A percentile compares a stretch with the other conserved stretches of the same genome.
Conservation (phyloP, 2,329 filamentous ascomycete genomes). For the Penicillium nordicum region DNA sequence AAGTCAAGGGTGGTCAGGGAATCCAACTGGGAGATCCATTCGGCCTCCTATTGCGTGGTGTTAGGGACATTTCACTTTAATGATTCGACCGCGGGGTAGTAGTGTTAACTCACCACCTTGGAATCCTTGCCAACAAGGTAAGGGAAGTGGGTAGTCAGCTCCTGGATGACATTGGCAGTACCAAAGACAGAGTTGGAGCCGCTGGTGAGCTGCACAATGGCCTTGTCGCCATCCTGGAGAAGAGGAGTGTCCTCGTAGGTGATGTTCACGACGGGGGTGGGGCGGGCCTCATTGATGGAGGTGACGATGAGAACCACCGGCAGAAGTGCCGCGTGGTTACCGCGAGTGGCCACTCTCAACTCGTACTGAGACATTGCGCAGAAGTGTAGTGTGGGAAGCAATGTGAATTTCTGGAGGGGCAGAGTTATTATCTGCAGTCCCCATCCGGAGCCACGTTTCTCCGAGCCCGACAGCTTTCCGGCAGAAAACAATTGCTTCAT, state of each 20-base stretch:
- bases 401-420: slow-evolving; percentile 23
- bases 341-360: slow-evolving; percentile 39
- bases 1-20: slow-evolving; percentile 64
- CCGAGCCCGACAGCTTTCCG: slow-evolving; percentile 31
- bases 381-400: slow-evolving; percentile 1
- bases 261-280: slow-evolving; percentile 35
- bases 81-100: neutral
- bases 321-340: slow-evolving; percentile 41
- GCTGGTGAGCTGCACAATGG: slow-evolving; percentile 32
- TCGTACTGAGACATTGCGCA: slow-evolving; percentile 32
- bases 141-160: slow-evolving; percentile 35
- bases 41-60: slow-evolving; percentile 37
- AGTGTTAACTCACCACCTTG: slow-evolving; percentile 29
- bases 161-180: slow-evolving; percentile 30
- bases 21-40: slow-evolving; percentile 56
- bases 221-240: slow-evolving; percentile 35
- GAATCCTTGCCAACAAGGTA: slow-evolving; percentile 38
- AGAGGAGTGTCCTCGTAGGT: slow-evolving; percentile 38
- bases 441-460: slow-evolving; percentile 31
- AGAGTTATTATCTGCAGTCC: slow-evolving; percentile 20
- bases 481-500: slow-evolving; percentile 34
- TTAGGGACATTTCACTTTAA: neutral
- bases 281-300: slow-evolving; percentile 39
- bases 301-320: slow-evolving; percentile 42
- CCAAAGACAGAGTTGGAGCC: slow-evolving; percentile 31